Conservation (phyloP, 768 basidiomycete genomes). For the Naganishia friedmannii region DNA sequence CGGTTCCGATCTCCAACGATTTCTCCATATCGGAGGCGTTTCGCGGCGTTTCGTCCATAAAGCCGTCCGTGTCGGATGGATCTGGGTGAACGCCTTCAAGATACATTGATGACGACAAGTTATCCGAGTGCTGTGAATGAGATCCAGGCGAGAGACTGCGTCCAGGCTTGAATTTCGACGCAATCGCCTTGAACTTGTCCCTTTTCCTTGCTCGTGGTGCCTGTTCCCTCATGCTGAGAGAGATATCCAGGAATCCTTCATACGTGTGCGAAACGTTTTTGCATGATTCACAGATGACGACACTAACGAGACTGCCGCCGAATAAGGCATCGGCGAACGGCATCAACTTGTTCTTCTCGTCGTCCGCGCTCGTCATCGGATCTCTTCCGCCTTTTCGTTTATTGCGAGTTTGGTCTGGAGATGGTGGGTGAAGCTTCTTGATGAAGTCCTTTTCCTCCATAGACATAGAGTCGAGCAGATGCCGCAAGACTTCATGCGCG, state of each 20-base stretch:
- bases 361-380: slow-evolving; percentile 12
- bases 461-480: slow-evolving; percentile 82
- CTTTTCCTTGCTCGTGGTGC: slow-evolving; percentile 50
- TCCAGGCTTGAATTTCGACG: slow-evolving; percentile 61
- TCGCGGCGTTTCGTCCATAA: slow-evolving; percentile 17
- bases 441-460: slow-evolving; percentile 86
- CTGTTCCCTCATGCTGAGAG: slow-evolving; percentile 71
- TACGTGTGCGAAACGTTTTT: slow-evolving; percentile 87
- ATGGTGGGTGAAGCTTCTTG: slow-evolving; percentile 43
- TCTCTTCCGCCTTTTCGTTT: slow-evolving; percentile 16
- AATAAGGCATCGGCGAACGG: slow-evolving; percentile 88
- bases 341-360: slow-evolving; percentile 58
- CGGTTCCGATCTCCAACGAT: slow-evolving; percentile 61
- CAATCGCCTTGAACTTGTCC: slow-evolving; percentile 71
- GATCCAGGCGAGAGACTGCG: slow-evolving; percentile 37
- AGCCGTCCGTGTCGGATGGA: slow-evolving; percentile 11
- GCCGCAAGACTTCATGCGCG: slow-evolving; percentile 87
- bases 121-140: slow-evolving; percentile 28
- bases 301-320: slow-evolving; percentile 79
- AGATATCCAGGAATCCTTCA: slow-evolving; percentile 92
- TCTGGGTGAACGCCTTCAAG: slow-evolving; percentile 31
- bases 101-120: slow-evolving; percentile 26
- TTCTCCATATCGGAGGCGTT: slow-evolving; percentile 53
- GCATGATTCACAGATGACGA: slow-evolving; percentile 91
- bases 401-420: slow-evolving; percentile 14